phyloP scores from a whole-genome alignment of 495 filamentous ascomycete genomes.

The Chaetomium tenue region DNA sequence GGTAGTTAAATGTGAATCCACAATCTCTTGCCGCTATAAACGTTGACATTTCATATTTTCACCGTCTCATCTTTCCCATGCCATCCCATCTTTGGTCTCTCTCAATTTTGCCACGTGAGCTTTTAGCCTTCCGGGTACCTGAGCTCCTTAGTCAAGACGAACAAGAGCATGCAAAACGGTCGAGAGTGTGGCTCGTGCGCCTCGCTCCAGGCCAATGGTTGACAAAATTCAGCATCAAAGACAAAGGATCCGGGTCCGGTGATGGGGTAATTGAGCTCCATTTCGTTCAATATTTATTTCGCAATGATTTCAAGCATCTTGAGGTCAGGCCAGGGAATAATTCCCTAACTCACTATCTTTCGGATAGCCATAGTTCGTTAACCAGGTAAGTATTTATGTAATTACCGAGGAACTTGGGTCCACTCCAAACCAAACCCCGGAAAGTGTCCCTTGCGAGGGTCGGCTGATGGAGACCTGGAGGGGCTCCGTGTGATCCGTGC shows the following conservation, averaged over 20 bases:
- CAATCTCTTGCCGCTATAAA: background rate
- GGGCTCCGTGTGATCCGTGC: constrained; percentile 23
- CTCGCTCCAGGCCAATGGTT: background rate
- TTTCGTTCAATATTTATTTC: background rate
- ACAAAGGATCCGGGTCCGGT: too few species aligned
- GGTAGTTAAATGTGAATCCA: background rate
- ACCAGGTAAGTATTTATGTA: too few species aligned
- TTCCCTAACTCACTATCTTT: too few species aligned
- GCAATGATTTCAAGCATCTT: background rate
- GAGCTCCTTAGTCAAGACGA: background rate
- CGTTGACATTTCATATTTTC: background rate
- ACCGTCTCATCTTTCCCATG: background rate
- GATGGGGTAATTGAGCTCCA: background rate
- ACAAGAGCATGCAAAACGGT: background rate
- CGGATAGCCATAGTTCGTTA: too few species aligned
- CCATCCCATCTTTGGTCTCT: too few species aligned
- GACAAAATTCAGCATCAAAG: background rate
- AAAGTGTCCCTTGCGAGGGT: constrained; percentile 5
- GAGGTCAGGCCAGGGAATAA: too few species aligned
- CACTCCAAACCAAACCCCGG: background rate
- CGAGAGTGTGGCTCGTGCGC: background rate
- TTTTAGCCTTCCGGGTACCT: too few species aligned
- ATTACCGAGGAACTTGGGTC: background rate
- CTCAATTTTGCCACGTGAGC: constrained; percentile 3
- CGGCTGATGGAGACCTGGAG: background rate